These are phyloP conservation scores for Irpex sp. DNA, from an alignment of 1,284 basidiomycete species.

Conservation along the genomic window DNA sequence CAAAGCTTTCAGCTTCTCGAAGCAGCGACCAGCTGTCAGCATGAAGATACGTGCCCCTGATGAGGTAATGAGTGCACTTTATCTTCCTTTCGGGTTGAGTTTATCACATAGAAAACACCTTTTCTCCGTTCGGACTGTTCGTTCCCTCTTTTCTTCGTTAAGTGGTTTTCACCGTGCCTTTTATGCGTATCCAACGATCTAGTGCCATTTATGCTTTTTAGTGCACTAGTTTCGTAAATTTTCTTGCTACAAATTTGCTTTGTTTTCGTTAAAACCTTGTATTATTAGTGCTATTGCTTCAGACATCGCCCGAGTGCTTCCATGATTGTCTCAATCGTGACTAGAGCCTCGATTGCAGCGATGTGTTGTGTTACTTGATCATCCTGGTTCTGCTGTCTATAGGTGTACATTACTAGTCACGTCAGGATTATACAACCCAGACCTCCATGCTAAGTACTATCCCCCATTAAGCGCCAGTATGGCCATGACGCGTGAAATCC, in stretches of 20 bases:
- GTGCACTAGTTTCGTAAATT: neutral
- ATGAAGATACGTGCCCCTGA: neutral
- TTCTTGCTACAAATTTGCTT: neutral
- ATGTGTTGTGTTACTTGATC: neutral
- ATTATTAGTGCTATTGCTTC: slow-evolving; percentile 1
- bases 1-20: neutral
- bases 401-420: neutral
- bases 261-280: neutral
- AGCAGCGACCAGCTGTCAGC: neutral
- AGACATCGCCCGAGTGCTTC: neutral
- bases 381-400: neutral
- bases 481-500: neutral
- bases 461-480: neutral
- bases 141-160: neutral
- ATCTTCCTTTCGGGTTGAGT: neutral
- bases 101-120: neutral
- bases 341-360: too few species aligned
- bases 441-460: too few species aligned
- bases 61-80: neutral
- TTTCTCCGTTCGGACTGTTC: neutral
- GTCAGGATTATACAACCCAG: too few species aligned
- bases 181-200: neutral
- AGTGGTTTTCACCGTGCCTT: neutral
- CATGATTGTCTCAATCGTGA: neutral
- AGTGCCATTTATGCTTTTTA: slow-evolving; percentile 1